Evolutionary conservation across 495 filamentous ascomycete genomes (phyloP).

Genomic region (Coniosporium apollinis): DNA sequence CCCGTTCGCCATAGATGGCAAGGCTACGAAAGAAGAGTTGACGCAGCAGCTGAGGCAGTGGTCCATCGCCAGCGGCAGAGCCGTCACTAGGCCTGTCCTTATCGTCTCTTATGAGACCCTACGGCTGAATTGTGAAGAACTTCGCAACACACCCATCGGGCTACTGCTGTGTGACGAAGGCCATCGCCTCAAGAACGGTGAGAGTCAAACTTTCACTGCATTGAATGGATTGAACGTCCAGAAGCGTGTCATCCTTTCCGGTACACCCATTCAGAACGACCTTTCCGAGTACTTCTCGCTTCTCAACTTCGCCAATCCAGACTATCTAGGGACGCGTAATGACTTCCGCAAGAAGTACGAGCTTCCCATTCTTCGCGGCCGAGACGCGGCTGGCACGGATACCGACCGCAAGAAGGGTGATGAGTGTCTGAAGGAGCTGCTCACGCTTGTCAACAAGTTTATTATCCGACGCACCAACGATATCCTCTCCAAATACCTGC

Average conservation of each 20-base stretch:
- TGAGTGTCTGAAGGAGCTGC: constrained; percentile 64
- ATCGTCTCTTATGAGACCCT: constrained; percentile 98
- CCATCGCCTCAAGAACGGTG: constrained; percentile 95
- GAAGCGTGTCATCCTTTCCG: constrained; percentile 84
- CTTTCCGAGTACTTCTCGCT: constrained; percentile 93
- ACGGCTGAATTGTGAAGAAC: constrained; percentile 73
- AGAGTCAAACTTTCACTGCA: constrained; percentile 83
- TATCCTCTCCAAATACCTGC: constrained; percentile 93
- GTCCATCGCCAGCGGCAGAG: constrained; percentile 74
- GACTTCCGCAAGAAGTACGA: constrained; percentile 96
- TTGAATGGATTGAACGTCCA: constrained; percentile 81
- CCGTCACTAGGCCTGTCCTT: constrained; percentile 91
- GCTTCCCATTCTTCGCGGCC: constrained; percentile 77
- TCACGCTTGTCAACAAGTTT: constrained; percentile 86
- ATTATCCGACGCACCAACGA: constrained; percentile 98
- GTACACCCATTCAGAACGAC: constrained; percentile 96
- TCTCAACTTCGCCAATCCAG: constrained; percentile 92
- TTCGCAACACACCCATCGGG: constrained; percentile 75
- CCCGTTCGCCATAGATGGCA: constrained; percentile 94
- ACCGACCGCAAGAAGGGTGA: constrained; percentile 70
- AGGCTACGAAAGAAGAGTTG: constrained; percentile 86
- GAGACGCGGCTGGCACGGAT: constrained; percentile 80
- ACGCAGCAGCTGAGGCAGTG: constrained; percentile 83
- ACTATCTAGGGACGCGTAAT: constrained; percentile 67
- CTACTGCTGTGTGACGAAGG: constrained; percentile 96